phyloP scores from a whole-genome alignment of 345 rosid genomes.

The Aquilaria sinensis region DNA sequence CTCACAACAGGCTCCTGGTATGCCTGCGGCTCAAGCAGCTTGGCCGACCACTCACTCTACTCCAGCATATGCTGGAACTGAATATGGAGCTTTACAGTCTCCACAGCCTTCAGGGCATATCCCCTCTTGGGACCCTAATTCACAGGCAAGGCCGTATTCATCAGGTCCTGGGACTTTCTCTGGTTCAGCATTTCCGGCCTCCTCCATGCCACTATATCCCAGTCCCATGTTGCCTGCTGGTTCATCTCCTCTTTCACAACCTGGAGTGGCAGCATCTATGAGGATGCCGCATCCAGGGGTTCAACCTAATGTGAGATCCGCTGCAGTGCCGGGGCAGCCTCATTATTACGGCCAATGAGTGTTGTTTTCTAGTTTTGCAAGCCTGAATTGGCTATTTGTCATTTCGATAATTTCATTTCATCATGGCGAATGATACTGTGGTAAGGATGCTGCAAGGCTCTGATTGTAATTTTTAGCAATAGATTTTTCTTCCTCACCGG shows the following conservation, averaged over 20 bases:
- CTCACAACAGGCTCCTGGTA: slow-evolving; percentile 41
- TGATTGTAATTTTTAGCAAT: too few species aligned
- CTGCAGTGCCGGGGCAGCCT: slow-evolving; percentile 32
- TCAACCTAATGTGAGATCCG: slow-evolving; percentile 26
- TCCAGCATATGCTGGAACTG: slow-evolving; percentile 34
- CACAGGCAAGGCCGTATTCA: slow-evolving; percentile 27
- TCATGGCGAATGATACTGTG: too few species aligned
- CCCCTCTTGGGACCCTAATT: slow-evolving; percentile 39
- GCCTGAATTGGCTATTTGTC: too few species aligned
- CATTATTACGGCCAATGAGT: slow-evolving; percentile 32
- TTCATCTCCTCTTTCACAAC: slow-evolving; percentile 27
- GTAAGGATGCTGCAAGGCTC: too few species aligned
- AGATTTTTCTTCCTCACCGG: too few species aligned
- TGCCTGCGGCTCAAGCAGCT: slow-evolving; percentile 33
- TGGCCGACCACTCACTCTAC: slow-evolving; percentile 65
- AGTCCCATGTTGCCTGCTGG: slow-evolving; percentile 27
- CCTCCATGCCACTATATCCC: slow-evolving; percentile 25
- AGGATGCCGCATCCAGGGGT: slow-evolving; percentile 27
- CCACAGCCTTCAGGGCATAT: slow-evolving; percentile 35
- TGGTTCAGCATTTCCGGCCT: slow-evolving; percentile 26
- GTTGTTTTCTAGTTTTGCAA: too few species aligned
- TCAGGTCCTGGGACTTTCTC: slow-evolving; percentile 28
- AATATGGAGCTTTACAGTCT: slow-evolving; percentile 29
- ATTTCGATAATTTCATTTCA: too few species aligned
- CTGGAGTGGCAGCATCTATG: slow-evolving; percentile 18